A percentile compares a stretch with the other conserved stretches of the same genome.
Conservation (phyloP, 2,329 filamentous ascomycete species). For the Hypocreales sp. region DNA sequence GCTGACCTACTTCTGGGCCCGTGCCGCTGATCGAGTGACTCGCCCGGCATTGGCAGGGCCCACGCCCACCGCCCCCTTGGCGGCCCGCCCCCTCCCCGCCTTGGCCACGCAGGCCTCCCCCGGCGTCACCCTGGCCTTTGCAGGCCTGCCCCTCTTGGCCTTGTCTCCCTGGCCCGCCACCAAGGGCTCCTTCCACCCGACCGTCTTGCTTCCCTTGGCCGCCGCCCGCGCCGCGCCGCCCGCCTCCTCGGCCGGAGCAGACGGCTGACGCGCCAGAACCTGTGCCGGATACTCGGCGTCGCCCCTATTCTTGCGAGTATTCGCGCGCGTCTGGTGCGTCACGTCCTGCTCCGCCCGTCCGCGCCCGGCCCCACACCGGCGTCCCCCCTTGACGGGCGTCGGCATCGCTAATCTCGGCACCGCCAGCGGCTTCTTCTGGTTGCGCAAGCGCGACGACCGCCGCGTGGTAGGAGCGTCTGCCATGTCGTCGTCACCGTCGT, state of each 20-base stretch:
- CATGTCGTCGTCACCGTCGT: conserved; percentile 6
- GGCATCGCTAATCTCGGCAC: conserved; percentile 17
- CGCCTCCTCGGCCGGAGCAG: conserved; percentile 3
- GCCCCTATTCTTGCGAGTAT: conserved; percentile 20
- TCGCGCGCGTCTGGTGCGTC: conserved; percentile 16
- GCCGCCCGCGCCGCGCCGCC: conserved; percentile 3
- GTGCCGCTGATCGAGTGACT: conserved; percentile 14
- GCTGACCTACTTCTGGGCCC: conserved; percentile 8
- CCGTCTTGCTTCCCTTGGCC: conserved; percentile 12
- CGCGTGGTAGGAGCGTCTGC: conserved; percentile 8
- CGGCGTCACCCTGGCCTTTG: conserved; percentile 9
- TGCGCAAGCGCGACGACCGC: conserved; percentile 18
- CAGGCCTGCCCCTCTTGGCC: conserved; percentile 9
- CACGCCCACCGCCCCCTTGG: conserved; percentile 9
- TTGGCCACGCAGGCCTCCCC: conserved; percentile 15
- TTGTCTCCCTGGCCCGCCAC: conserved; percentile 11
- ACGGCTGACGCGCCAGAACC: conserved; percentile 14
- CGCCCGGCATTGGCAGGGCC: conserved; percentile 17
- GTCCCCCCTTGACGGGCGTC: conserved; percentile 16
- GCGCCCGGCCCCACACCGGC: conserved; percentile 7
- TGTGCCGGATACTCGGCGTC: conserved; percentile 18
- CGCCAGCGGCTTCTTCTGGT: conserved; percentile 4
- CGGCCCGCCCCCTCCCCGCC: conserved; percentile 14
- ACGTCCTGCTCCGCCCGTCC: conserved; percentile 17
- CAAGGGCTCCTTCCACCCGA: conserved; percentile 19